A percentile compares a stretch with the other conserved stretches of the same genome.
phyloP scores from a whole-genome alignment of 306 rosid genomes.

The Pachyrhizus erosus region DNA sequence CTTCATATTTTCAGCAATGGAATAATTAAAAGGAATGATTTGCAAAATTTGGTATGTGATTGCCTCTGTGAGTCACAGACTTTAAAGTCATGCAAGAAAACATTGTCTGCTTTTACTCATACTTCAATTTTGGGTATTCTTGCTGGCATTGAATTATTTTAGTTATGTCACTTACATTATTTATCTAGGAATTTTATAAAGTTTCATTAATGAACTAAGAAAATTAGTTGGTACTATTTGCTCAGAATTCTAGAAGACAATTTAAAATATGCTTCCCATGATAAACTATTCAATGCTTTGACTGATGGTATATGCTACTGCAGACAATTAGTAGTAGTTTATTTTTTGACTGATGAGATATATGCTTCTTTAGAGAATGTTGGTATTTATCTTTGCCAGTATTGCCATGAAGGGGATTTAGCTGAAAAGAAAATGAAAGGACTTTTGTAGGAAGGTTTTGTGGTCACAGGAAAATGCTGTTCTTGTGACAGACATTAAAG shows the following conservation, averaged over 20 bases:
- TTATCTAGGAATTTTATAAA: conserved; percentile 26
- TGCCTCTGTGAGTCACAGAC: conserved; percentile 27
- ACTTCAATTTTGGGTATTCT: conserved; percentile 20
- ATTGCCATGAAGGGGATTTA: neutral
- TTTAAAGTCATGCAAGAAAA: conserved; percentile 12
- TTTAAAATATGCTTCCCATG: conserved; percentile 7
- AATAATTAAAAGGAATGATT: conserved; percentile 85
- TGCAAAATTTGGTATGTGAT: conserved; percentile 81
- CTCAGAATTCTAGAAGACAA: neutral
- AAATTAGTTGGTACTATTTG: neutral
- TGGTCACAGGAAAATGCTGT: neutral
- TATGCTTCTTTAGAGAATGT: neutral
- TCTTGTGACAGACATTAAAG: too few species aligned
- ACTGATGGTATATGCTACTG: conserved; percentile 3
- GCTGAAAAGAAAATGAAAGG: neutral
- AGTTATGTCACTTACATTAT: neutral
- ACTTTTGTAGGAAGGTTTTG: neutral
- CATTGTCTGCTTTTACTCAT: conserved; percentile 35
- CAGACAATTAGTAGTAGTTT: neutral
- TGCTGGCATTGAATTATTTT: conserved; percentile 32
- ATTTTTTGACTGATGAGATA: neutral
- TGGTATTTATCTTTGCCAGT: neutral
- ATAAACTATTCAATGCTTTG: conserved; percentile 24
- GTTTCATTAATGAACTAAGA: neutral
- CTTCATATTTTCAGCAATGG: conserved; percentile 87